Evolutionary conservation across 192 early-diverging fungal species (phyloP).

Genomic region (Podila clonocystis): DNA sequence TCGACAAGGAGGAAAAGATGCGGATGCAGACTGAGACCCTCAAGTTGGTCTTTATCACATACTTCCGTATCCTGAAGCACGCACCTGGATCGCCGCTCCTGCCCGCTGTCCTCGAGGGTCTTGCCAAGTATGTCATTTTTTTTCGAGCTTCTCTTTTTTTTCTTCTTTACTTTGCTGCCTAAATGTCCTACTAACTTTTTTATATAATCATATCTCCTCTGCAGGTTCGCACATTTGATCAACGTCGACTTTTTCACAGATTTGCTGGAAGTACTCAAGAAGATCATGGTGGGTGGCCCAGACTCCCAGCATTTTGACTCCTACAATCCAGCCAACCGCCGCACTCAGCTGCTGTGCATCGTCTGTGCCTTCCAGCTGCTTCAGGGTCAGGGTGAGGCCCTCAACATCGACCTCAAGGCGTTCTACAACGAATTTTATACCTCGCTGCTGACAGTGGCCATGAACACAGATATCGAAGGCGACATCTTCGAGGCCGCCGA

Average conservation of each 20-base stretch:
- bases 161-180: neutral
- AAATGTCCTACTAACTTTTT: neutral
- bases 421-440: constrained; percentile 91
- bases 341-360: constrained; percentile 86
- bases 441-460: constrained; percentile 74
- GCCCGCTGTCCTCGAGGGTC: constrained; percentile 82
- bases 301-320: constrained; percentile 54
- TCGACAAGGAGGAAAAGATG: constrained; percentile 84
- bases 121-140: constrained; percentile 63
- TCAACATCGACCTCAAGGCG: constrained; percentile 93
- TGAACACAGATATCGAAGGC: constrained; percentile 71
- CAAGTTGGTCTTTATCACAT: constrained; percentile 92
- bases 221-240: constrained; percentile 93
- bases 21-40: constrained; percentile 91
- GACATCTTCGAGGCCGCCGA: constrained; percentile 50
- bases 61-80: constrained; percentile 95
- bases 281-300: constrained; percentile 75
- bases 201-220: constrained; percentile 1
- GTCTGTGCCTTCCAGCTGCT: constrained; percentile 90
- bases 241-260: constrained; percentile 96
- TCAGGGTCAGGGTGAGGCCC: constrained; percentile 89
- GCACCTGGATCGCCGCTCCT: constrained; percentile 76
- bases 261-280: constrained; percentile 84
- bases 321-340: constrained; percentile 59
- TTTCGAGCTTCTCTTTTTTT: neutral